A percentile compares a stretch with the other conserved stretches of the same genome.
Evolutionary conservation across 2,329 filamentous ascomycete genomes (phyloP).

Genomic region (Hypoxylon sp.): DNA sequence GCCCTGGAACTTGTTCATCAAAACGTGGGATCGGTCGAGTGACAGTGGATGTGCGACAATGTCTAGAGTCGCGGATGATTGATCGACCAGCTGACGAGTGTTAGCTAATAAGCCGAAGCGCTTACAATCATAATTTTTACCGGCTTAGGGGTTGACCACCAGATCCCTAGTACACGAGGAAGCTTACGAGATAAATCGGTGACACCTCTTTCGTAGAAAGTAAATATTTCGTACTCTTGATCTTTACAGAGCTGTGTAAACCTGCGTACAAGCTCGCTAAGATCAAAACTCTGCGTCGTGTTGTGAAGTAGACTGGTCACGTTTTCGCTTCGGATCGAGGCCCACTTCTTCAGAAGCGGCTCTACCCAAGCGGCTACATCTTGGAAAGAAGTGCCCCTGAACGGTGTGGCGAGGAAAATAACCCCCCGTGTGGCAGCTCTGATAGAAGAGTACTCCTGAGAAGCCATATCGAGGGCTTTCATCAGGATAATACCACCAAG

Average conservation of each 20-base stretch:
- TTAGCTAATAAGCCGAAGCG: neutral
- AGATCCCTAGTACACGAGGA: neutral
- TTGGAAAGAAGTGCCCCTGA: neutral
- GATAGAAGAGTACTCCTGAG: neutral
- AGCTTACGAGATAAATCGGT: neutral
- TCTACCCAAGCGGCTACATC: neutral
- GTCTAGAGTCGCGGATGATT: neutral
- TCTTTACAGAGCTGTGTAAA: neutral
- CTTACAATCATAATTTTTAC: neutral
- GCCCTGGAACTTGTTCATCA: slow-evolving; percentile 8
- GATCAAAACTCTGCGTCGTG: neutral
- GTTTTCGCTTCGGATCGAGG: neutral
- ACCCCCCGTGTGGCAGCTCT: neutral
- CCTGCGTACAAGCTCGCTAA: neutral
- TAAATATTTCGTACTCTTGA: neutral
- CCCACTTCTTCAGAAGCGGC: neutral
- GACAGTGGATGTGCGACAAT: neutral
- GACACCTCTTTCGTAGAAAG: slow-evolving; percentile 6
- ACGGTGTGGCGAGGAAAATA: slow-evolving; percentile 10
- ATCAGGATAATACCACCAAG: slow-evolving; percentile 54
- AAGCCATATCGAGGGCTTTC: slow-evolving; percentile 47
- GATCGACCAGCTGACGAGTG: neutral
- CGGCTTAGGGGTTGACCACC: neutral
- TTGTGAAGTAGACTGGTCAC: neutral
- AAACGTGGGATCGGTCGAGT: neutral